Base-by-base conservation (phyloP, 2,329 filamentous ascomycete genomes). In the Colletotrichum sp. region DNA sequence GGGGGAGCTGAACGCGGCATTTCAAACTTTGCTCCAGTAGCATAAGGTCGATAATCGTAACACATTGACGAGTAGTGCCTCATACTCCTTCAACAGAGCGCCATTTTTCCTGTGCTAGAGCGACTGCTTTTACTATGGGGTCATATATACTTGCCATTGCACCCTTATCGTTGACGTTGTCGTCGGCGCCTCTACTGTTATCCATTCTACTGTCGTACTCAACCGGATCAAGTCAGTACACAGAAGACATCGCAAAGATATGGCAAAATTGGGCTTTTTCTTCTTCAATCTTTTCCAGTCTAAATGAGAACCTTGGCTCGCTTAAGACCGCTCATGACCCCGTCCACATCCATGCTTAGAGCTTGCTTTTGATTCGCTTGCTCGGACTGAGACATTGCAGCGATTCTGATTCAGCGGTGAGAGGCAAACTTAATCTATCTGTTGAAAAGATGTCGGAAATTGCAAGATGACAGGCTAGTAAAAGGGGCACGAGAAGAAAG, bases 161-260 rank as follows among this genome's bases (percentile, higher is more conserved):
- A 16, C 36, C 36, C 36, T 39, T 19, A 39, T 39, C 36, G 36
- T 39, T 2, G 16, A 1, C 36, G 36, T 19, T 5, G 36, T 19
- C 36, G 36, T 44, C 36, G 2, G 16, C 16, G 36, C 2, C 36
- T 44, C 36, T 44, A 44, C 4, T 19, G 5, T 9, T 5, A 19
- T 49, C 3, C 39, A 2, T n/a, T 12, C 5, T n/a, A 2, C 9
- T 6, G 5, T 49, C 39, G 2, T 49, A 1, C 39, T 49, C 3
- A 49, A 6, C 19, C 39, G 3, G 3, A 44, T 49, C 19, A 7
- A n/a, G 9, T 49, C 19, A 49, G 39, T 4, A 49, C 6, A n/a
- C 9, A 12, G 19, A 0, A 11, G 1, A n/a, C 3, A 1, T 49
- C 19, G 19, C 19, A 11, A 3, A n/a, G 19, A 44, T 6, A 12